Evolutionary conservation across 805 yeast genomes (phyloP).

Genomic region (Kuraishia ogatae): DNA sequence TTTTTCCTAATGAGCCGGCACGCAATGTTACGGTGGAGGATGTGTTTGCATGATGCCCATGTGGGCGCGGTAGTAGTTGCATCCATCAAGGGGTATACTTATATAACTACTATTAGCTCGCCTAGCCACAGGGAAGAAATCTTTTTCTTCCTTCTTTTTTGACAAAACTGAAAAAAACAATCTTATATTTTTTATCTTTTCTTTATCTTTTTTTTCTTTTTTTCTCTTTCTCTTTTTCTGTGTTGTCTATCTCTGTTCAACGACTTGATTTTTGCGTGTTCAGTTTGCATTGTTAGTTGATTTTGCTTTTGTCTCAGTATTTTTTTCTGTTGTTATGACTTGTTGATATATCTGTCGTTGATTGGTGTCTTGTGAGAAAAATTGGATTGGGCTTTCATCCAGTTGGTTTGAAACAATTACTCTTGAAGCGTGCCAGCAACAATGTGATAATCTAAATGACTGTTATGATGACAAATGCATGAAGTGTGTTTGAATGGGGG

Average conservation of each 20-base stretch:
- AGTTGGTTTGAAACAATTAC: not conserved
- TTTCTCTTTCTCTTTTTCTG: slow-evolving; percentile 10
- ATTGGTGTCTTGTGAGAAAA: not conserved
- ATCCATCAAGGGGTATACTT: no score
- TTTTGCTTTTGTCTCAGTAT: slow-evolving; percentile 2
- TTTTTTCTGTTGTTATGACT: not conserved
- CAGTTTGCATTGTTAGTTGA: slow-evolving; percentile 3
- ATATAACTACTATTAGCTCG: not conserved
- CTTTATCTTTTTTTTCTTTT: slow-evolving; percentile 8
- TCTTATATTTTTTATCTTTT: not conserved
- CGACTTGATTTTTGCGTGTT: slow-evolving; percentile 3
- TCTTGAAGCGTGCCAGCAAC: not conserved
- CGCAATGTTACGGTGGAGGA: slow-evolving; percentile 6
- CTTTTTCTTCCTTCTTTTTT: no score
- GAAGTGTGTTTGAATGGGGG: not conserved
- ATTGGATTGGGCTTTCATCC: not conserved
- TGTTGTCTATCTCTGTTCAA: slow-evolving; percentile 6
- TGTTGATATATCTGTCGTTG: not conserved
- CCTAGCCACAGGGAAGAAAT: not conserved
- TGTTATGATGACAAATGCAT: not conserved
- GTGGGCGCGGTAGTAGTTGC: slow-evolving; percentile 8
- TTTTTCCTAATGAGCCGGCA: slow-evolving; percentile 5
- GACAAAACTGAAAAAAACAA: not conserved
- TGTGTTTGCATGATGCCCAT: slow-evolving; percentile 6
- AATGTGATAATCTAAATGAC: not conserved